phyloP scores from a whole-genome alignment of 2,329 filamentous ascomycete genomes.

The Verticillium longisporum region DNA sequence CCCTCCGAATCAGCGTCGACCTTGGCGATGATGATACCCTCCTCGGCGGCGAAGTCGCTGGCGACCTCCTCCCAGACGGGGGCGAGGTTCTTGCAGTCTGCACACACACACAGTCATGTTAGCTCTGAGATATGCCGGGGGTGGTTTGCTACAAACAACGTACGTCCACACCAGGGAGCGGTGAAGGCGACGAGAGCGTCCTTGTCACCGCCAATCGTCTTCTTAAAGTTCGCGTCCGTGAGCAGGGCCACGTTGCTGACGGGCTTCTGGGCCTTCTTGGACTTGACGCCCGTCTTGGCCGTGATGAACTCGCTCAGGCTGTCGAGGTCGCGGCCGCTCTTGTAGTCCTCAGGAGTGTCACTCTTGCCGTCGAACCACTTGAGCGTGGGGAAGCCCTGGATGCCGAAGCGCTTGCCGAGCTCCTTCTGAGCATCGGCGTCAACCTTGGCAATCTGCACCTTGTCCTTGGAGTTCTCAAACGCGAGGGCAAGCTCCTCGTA shows the following conservation, averaged over 20 bases:
- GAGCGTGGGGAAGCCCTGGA: conserved; percentile 93
- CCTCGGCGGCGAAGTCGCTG: conserved; percentile 70
- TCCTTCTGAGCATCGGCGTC: conserved; percentile 85
- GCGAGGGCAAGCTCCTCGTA: conserved; percentile 82
- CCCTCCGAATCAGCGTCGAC: conserved; percentile 88
- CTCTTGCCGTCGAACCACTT: conserved; percentile 98
- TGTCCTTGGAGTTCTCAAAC: conserved; percentile 64
- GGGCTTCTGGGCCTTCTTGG: conserved; percentile 67
- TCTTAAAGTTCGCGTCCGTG: conserved; percentile 71
- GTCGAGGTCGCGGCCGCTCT: conserved; percentile 79
- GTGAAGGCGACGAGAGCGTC: conserved; percentile 94
- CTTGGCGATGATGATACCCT: conserved; percentile 81
- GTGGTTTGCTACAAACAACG: conserved; percentile 31
- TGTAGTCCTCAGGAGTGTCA: conserved; percentile 78
- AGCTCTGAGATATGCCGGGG: conserved; percentile 10
- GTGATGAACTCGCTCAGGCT: conserved; percentile 73
- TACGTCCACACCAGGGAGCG: conserved; percentile 97
- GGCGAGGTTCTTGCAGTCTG: conserved; percentile 95
- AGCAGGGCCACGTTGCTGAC: conserved; percentile 74
- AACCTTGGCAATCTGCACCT: conserved; percentile 88
- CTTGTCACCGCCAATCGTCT: conserved; percentile 75
- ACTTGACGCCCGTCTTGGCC: conserved; percentile 80
- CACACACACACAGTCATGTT: background rate
- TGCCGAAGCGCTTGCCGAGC: conserved; percentile 77
- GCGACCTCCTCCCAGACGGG: conserved; percentile 87